Evolutionary conservation across 176 grass and related monocot genomes (phyloP).

Genomic region (Microstegium vimineum): DNA sequence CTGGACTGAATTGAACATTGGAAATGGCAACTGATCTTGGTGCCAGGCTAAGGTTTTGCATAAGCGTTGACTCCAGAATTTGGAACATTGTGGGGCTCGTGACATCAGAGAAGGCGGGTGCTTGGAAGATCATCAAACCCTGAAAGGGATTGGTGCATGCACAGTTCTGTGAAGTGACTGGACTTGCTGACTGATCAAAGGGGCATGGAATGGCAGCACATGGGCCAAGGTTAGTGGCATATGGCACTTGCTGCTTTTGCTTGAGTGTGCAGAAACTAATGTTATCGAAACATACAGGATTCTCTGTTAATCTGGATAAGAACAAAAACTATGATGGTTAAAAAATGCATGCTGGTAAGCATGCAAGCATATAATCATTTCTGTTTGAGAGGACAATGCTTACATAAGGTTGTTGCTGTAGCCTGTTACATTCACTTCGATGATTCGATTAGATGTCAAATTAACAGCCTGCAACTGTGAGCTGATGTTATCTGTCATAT

Average conservation of each 20-base stretch:
- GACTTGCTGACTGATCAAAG: constrained; percentile 36
- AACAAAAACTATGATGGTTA: not conserved
- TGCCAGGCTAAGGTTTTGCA: constrained; percentile 15
- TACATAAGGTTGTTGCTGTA: constrained; percentile 55
- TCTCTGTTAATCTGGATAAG: constrained; percentile 44
- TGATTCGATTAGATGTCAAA: constrained; percentile 52
- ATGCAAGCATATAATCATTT: not conserved
- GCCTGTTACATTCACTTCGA: not conserved
- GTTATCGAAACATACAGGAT: constrained; percentile 30
- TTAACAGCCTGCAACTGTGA: constrained; percentile 45
- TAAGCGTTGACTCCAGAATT: constrained; percentile 30
- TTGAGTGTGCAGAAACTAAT: constrained; percentile 9
- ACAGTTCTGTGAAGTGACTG: constrained; percentile 37
- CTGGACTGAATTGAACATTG: constrained; percentile 31
- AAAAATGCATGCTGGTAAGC: not conserved
- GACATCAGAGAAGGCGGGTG: constrained; percentile 38
- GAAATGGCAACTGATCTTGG: constrained; percentile 42
- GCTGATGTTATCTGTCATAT: constrained; percentile 30
- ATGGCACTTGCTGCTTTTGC: constrained; percentile 30
- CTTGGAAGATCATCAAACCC: constrained; percentile 50
- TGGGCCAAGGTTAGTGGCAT: constrained; percentile 27
- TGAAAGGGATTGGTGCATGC: constrained; percentile 37
- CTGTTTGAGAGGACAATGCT: not conserved
- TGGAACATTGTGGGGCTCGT: constrained; percentile 28
- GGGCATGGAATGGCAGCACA: constrained; percentile 38